phyloP scores from a whole-genome alignment of 225 moss, liverwort and hornwort species.

The Anthoceros angustus region DNA sequence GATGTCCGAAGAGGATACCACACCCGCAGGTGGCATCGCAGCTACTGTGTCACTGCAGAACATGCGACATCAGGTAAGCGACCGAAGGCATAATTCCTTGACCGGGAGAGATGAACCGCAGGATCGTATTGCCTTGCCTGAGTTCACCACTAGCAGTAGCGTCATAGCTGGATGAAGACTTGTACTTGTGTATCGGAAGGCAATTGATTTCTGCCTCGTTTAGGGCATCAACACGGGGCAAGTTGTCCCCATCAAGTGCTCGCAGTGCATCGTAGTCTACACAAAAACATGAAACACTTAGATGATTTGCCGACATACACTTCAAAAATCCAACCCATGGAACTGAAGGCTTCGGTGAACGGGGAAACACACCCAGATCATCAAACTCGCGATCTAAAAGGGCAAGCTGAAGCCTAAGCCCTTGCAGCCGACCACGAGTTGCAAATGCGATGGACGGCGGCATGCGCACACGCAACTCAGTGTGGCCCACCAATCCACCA shows the following conservation, averaged over 20 bases:
- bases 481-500: slow-evolving; percentile 26
- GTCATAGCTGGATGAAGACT: slow-evolving; percentile 16
- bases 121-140: slow-evolving; percentile 7
- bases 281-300: not conserved
- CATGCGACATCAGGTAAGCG: too few relatives aligned
- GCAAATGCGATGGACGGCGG: slow-evolving; percentile 31
- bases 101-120: not conserved
- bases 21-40: too few relatives aligned
- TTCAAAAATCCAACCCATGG: not conserved
- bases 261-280: slow-evolving; percentile 52
- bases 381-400: slow-evolving; percentile 54
- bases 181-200: slow-evolving; percentile 43
- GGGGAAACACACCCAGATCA: slow-evolving; percentile 33
- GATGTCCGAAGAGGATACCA: too few relatives aligned
- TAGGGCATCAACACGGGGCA: slow-evolving; percentile 37
- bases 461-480: slow-evolving; percentile 48
- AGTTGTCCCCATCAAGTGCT: slow-evolving; percentile 44
- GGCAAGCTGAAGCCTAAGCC: slow-evolving; percentile 49
- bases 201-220: slow-evolving; percentile 43
- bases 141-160: slow-evolving; percentile 7
- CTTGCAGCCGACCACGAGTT: slow-evolving; percentile 42
- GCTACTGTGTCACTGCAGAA: too few relatives aligned
- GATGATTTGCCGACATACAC: not conserved
- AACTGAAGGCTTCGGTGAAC: too few relatives aligned
- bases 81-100: too few relatives aligned